A percentile compares a stretch with the other conserved stretches of the same genome.
Evolutionary conservation across 495 filamentous ascomycete genomes (phyloP).

Genomic region (Bombardia bombarda): DNA sequence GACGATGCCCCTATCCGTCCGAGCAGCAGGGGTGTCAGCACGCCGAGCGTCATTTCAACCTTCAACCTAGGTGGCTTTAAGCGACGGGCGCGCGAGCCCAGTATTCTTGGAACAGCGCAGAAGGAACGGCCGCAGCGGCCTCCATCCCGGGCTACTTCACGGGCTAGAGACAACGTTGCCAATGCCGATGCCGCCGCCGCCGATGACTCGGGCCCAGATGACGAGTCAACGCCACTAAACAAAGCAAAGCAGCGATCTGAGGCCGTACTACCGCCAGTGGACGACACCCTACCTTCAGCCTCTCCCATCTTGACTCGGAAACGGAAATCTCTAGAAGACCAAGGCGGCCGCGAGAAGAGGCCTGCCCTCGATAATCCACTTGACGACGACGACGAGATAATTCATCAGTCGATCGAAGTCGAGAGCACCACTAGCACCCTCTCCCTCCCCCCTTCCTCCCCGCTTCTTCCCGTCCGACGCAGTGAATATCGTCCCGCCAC

Average conservation of each 20-base stretch:
- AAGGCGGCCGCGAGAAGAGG: conserved; percentile 18
- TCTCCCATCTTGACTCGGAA: conserved; percentile 28
- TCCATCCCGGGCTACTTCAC: conserved; percentile 17
- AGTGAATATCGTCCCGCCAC: conserved; percentile 12
- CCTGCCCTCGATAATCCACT: conserved; percentile 4
- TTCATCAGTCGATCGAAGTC: conserved; percentile 23
- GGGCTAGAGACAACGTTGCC: conserved; percentile 10
- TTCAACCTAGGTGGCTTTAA: conserved; percentile 40
- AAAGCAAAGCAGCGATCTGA: conserved; percentile 27
- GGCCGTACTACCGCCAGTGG: conserved; percentile 5
- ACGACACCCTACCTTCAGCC: conserved; percentile 4
- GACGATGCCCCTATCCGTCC: conserved; percentile 38
- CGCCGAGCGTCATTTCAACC: conserved; percentile 34
- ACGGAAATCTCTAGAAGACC: conserved; percentile 36
- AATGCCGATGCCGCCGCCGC: conserved; percentile 22
- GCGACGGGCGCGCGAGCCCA: conserved; percentile 37
- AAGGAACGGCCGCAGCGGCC: conserved; percentile 26
- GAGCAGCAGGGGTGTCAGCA: conserved; percentile 39
- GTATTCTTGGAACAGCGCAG: conserved; percentile 36
- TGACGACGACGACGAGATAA: too few species aligned
- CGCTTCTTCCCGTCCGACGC: conserved; percentile 1
- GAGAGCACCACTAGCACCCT: conserved; percentile 9
- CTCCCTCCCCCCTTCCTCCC: conserved; percentile 12
- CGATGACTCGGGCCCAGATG: conserved; percentile 37
- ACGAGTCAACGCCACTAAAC: conserved; percentile 34